Conservation (phyloP, 1,284 basidiomycete genomes). For the Sporisorium exsertum region DNA sequence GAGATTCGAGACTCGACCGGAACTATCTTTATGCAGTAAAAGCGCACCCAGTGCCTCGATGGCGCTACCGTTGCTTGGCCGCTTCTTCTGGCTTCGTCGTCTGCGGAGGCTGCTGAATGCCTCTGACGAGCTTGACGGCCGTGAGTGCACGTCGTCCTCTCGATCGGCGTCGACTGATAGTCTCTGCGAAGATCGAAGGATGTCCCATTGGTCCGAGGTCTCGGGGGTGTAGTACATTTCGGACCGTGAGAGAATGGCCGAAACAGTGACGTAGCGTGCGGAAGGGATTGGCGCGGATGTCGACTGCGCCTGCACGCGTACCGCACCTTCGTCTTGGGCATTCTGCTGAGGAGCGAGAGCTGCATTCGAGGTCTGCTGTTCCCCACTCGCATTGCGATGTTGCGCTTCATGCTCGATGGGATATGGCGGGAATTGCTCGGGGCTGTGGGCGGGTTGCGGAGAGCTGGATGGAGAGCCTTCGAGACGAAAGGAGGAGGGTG, state of each 20-base stretch:
- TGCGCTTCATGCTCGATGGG: not conserved
- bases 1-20: conserved; percentile 53
- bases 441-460: not conserved
- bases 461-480: conserved; percentile 35
- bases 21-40: conserved; percentile 57
- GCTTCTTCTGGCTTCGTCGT: conserved; percentile 26
- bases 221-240: conserved; percentile 47
- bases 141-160: not conserved
- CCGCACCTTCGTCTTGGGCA: not conserved
- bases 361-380: not conserved
- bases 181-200: conserved; percentile 25
- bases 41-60: conserved; percentile 65
- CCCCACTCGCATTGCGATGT: not conserved
- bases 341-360: not conserved
- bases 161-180: conserved; percentile 2
- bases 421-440: not conserved
- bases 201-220: conserved; percentile 27
- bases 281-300: conserved; percentile 1
- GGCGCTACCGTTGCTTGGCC: conserved; percentile 62
- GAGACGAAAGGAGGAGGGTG: conserved; percentile 31
- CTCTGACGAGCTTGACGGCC: conserved; percentile 5
- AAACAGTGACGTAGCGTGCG: conserved; percentile 58
- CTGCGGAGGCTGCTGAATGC: conserved; percentile 14
- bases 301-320: not conserved
- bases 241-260: conserved; percentile 61